Base-by-base conservation (phyloP, 129 eudicot genomes). In the Tagetes patula region DNA sequence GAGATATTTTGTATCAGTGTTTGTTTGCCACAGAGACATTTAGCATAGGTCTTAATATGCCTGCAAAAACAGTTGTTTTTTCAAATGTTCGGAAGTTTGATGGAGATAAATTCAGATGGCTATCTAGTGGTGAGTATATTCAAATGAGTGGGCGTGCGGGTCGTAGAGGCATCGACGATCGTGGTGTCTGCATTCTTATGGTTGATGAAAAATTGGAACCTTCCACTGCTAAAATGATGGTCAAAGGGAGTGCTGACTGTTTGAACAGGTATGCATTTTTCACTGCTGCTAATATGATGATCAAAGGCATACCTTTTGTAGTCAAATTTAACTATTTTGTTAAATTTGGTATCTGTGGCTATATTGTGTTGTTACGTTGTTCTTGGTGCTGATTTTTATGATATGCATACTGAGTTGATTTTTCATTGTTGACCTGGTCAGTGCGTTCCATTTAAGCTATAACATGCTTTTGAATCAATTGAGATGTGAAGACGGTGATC, bases 141-240 rank as follows among this genome's bases (percentile, higher is more conserved):
- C 99, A 95, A 76, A 95, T 95, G 99, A 95, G 99, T 88, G 99
- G 99, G 4, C 97, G 99, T 61, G 99, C 97, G 63, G 99, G 99
- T 69, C 91, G 99, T 67, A 79, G 99, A 82, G 99, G 99, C 65
- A 95, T 95, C 72, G 99, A 95, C 84, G 99, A 91, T 3, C 97
- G 99, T 78, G 99, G 99, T 14, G 84, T 95, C n/a, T 95, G 99
- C 74, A 95, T 95, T 71, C 95, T 95, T 75, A 95, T 95, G 99
- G 86, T 95, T 70, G 99, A 95, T 83, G 99, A 95, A 75, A 95
- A 91, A 77, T 71, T 95, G 77, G 99, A 95, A 79, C 99, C 99
- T 67, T 88, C 99, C 7, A 95, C 99, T 62, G 99, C 97, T 65
- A 95, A 95, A 79, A 62, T 79, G 82, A 95, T 95, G 97, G 86